Evolutionary conservation across 176 grass and related monocot genomes (phyloP), one percentile per base, ranked within the genome.

Genomic region (Carex pumila): DNA sequence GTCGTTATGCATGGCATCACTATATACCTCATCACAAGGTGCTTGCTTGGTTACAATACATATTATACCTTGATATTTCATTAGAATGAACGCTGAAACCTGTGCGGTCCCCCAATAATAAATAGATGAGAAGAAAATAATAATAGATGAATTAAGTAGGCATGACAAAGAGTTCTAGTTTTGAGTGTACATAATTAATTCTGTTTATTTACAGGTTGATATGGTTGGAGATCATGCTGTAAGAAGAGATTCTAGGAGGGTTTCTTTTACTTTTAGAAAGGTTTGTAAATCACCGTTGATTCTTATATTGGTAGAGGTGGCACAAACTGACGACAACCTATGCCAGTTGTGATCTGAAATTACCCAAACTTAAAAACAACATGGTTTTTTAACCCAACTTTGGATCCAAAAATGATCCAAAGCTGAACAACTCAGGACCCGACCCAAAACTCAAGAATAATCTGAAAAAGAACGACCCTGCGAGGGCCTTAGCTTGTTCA

Each of bases 21-120:
- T 98, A 98, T 85, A 95, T 98, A 90, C 92, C 91, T 14, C 95
- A 98, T 89, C 95, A 93, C 85, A 98, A 98, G 89, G 95, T 98
- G 25, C 19, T 39, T 12, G 29, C 1, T 60, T 82, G 13, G 19
- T 64, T 62, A 65, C 65, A 39, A 29, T 81, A 60, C 53, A 59
- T 64, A 66, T 47, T 18, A 3, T 82, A 57, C 36, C 14, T 12
- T 11, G 5, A 80, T 39, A n/a, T 39, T 39, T 80, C 12, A 61
- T 41, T 41, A 61, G 57, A 21, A 53, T 54, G 71, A 52, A 22
- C 13, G 37, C 70, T 50, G 25, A 74, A 74, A 17, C 31, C 31
- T 67, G n/a, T n/a, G 17, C 1, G 17, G 34, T 80, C 77, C 15
- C 1, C 13, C 52, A 59, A 39, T 14, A 18, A 80, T 4, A 74